Percentiles rank a stretch among this genome's conserved stretches.
These are phyloP conservation scores for Furcasterigmium sp. DNA, from an alignment of 2,329 filamentous ascomycete genomes.

Conservation along the genomic window DNA sequence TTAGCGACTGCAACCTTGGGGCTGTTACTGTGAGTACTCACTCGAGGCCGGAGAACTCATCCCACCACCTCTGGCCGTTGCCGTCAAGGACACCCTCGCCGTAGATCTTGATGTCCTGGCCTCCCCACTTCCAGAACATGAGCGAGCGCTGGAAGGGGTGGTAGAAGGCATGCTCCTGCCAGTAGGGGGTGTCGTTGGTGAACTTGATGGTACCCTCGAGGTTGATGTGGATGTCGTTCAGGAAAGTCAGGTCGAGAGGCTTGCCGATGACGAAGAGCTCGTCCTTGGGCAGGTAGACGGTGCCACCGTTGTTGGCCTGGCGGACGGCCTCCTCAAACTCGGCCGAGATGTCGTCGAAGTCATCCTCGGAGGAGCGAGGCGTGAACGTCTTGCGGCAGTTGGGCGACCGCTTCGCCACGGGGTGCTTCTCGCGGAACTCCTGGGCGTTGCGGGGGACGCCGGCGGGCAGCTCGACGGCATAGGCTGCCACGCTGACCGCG, in stretches of 20 bases:
- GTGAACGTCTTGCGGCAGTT: slow-evolving; percentile 11
- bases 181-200: slow-evolving; percentile 36
- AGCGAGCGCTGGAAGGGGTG: slow-evolving; percentile 45
- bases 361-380: slow-evolving; percentile 26
- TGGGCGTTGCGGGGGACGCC: slow-evolving; percentile 18
- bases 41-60: slow-evolving; percentile 33
- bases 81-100: slow-evolving; percentile 52
- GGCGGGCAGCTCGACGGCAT: slow-evolving; percentile 8
- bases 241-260: slow-evolving; percentile 56
- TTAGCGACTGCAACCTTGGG: neutral
- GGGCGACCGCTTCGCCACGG: slow-evolving; percentile 40
- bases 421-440: slow-evolving; percentile 32
- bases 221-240: slow-evolving; percentile 56
- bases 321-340: slow-evolving; percentile 30
- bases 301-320: slow-evolving; percentile 53
- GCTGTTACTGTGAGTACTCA: too few species aligned
- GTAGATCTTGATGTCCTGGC: slow-evolving; percentile 54
- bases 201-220: slow-evolving; percentile 22
- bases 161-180: slow-evolving; percentile 33
- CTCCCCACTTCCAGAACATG: slow-evolving; percentile 61
- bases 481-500: slow-evolving; percentile 9
- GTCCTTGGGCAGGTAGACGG: slow-evolving; percentile 48
- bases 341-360: slow-evolving; percentile 29
- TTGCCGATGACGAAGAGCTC: slow-evolving; percentile 56
- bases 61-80: slow-evolving; percentile 42